Evolutionary conservation across 805 yeast genomes (phyloP).

Genomic region (Osmozyma mogii): DNA sequence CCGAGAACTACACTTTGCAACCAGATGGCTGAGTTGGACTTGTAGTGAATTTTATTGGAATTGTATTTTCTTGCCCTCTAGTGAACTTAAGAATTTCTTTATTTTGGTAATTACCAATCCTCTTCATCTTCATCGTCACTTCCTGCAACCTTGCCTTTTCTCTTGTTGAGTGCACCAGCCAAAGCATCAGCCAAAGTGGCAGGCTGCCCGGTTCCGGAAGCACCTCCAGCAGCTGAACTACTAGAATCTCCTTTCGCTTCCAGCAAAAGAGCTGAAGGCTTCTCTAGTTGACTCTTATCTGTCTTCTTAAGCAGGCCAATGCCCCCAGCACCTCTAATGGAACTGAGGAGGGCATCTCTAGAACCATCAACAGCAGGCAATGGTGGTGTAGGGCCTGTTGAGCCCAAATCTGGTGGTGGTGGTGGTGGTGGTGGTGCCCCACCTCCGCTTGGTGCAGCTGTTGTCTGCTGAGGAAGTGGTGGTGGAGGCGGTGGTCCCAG

Average conservation of each 20-base stretch:
- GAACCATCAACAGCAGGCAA: slow-evolving; percentile 40
- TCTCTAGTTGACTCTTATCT: slow-evolving; percentile 77
- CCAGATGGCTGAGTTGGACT: too few species aligned
- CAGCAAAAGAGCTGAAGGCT: slow-evolving; percentile 63
- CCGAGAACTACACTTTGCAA: too few species aligned
- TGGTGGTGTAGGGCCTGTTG: slow-evolving; percentile 5
- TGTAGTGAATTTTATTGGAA: too few species aligned
- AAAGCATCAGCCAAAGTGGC: slow-evolving; percentile 78
- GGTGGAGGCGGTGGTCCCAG: slow-evolving; percentile 10
- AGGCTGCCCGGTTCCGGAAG: slow-evolving; percentile 44
- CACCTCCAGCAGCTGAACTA: slow-evolving; percentile 24
- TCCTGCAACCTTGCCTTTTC: slow-evolving; percentile 74
- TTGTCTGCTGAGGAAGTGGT: too few species aligned
- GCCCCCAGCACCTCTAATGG: slow-evolving; percentile 78
- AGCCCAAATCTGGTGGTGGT: not conserved
- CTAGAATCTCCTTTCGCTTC: slow-evolving; percentile 63
- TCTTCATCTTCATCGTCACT: slow-evolving; percentile 86
- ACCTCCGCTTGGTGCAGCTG: too few species aligned
- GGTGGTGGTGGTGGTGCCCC: slow-evolving; percentile 13
- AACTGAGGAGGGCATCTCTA: slow-evolving; percentile 77
- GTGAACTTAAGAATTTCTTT: too few species aligned
- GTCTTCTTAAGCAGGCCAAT: slow-evolving; percentile 61
- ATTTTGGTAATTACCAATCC: too few species aligned
- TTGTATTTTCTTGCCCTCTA: too few species aligned
- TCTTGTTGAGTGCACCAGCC: slow-evolving; percentile 73